Base-by-base conservation (phyloP, 1,284 basidiomycete species). In the Rhodotorula sp. region DNA sequence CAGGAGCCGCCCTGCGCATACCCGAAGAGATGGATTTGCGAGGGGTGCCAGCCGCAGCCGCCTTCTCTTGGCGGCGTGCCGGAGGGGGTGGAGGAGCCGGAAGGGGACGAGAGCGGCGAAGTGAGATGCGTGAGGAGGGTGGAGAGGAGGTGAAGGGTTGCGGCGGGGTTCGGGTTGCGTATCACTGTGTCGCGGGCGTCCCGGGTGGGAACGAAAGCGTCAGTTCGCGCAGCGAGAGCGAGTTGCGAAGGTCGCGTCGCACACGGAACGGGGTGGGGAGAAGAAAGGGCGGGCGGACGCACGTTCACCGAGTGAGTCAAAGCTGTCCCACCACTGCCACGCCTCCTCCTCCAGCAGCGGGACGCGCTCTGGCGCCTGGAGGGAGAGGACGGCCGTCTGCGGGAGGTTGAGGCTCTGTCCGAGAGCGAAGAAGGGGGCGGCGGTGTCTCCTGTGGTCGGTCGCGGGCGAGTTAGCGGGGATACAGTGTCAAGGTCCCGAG, bases 1-100 rank as follows among this genome's bases (percentile, higher is more conserved):
- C 79, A 71, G 0, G 77, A 77, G 13, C 78, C 82, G 27, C 82
- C 82, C 72, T 83, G 82, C 0, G 77, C 81, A 64, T 79, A 83
- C 1, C 82, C 82, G 58, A 83, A 81, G 1, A 82, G 50, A 70
- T 83, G 82, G 8, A 83, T 77, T 2, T 66, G 55, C 1, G 62
- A 51, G 0, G 77, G 32, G 4, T 48, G 60, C 82, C 82, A 83
- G 29, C 73, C 76, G 71, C 34, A n/a, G 58, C 62, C 61, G 27
- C 29, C 5, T 19, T 1, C 27, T 32, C 29, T 21, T 4, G 48
- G n/a, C 39, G 39, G 54, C 22, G 61, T 21, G 13, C 10, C 15
- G 21, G 48, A n/a, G 32, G 61, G 50, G 51, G 34, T 15, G 4
- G 58, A 61, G 19, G 58, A 51, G 1, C 12, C 4, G 32, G 58